Percentiles rank a stretch among this genome's conserved stretches.
Evolutionary conservation across 805 yeast species (phyloP).

Genomic region (Torulaspora quercuum): DNA sequence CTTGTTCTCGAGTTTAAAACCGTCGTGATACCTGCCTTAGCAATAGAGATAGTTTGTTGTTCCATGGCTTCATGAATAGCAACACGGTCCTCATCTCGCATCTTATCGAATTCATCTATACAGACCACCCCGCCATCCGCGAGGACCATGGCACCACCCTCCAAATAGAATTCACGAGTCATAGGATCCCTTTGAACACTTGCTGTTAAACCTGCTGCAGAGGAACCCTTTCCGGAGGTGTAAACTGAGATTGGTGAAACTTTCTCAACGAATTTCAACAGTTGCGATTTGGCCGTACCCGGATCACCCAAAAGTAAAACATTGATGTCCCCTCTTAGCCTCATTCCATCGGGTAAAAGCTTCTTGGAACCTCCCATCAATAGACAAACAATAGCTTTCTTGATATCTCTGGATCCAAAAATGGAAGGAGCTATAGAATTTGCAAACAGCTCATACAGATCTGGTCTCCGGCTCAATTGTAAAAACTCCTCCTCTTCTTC

Average conservation of each 20-base stretch:
- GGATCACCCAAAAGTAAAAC: conserved; percentile 95
- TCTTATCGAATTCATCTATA: conserved; percentile 98
- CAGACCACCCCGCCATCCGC: conserved; percentile 99
- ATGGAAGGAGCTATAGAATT: conserved; percentile 94
- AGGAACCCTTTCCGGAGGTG: conserved; percentile 98
- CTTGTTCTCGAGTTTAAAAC: conserved; percentile 94
- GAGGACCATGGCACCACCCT: conserved; percentile 99
- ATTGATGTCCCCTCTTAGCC: conserved; percentile 95
- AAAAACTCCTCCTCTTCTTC: conserved; percentile 93
- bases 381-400: conserved; percentile 87
- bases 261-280: conserved; percentile 91
- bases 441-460: conserved; percentile 80
- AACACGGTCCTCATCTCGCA: conserved; percentile 98
- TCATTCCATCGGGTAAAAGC: conserved; percentile 89
- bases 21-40: conserved; percentile 98
- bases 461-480: conserved; percentile 74
- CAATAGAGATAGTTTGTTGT: conserved; percentile 97
- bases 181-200: conserved; percentile 89
- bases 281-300: conserved; percentile 97
- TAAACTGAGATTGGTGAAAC: conserved; percentile 92
- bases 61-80: conserved; percentile 99
- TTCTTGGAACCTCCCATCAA: conserved; percentile 94
- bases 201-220: conserved; percentile 99
- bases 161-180: conserved; percentile 88
- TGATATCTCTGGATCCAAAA: conserved; percentile 89